Percentiles rank a stretch among this genome's conserved stretches.
phyloP scores from a whole-genome alignment of 208 protist genomes.

The Hexamita inflata region DNA sequence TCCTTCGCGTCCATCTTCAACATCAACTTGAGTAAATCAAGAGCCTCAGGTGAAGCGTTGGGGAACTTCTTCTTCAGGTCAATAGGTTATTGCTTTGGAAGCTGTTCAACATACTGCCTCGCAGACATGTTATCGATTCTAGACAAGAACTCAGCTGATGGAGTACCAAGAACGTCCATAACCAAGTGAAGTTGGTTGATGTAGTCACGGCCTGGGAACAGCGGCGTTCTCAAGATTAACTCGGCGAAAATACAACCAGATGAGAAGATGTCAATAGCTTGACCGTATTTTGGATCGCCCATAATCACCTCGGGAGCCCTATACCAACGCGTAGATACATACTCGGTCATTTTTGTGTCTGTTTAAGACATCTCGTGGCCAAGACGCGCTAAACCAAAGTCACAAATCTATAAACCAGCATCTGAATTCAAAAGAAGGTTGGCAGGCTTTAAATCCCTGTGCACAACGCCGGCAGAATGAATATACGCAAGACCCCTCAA shows the following conservation, averaged over 20 bases:
- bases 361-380: slow-evolving; percentile 57
- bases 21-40: slow-evolving; percentile 62
- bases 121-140: slow-evolving; percentile 27
- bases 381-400: slow-evolving; percentile 88
- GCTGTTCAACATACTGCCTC: slow-evolving; percentile 30
- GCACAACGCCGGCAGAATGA: slow-evolving; percentile 38
- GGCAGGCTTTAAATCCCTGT: slow-evolving; percentile 42
- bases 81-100: slow-evolving; percentile 14
- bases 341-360: slow-evolving; percentile 68
- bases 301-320: slow-evolving; percentile 95
- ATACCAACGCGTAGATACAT: slow-evolving; percentile 94
- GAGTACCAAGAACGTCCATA: slow-evolving; percentile 42
- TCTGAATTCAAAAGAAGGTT: slow-evolving; percentile 55
- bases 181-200: slow-evolving; percentile 68
- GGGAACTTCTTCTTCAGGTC: slow-evolving; percentile 33
- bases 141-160: slow-evolving; percentile 37
- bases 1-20: slow-evolving; percentile 65
- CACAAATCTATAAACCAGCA: slow-evolving; percentile 66
- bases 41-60: slow-evolving; percentile 43
- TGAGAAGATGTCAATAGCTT: slow-evolving; percentile 86
- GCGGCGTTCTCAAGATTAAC: slow-evolving; percentile 64
- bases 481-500: slow-evolving; percentile 44
- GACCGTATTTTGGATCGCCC: slow-evolving; percentile 70
- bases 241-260: slow-evolving; percentile 97
- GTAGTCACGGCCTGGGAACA: slow-evolving; percentile 72